Conservation (phyloP, 495 filamentous ascomycete species). For the Penicillium alfredii region DNA sequence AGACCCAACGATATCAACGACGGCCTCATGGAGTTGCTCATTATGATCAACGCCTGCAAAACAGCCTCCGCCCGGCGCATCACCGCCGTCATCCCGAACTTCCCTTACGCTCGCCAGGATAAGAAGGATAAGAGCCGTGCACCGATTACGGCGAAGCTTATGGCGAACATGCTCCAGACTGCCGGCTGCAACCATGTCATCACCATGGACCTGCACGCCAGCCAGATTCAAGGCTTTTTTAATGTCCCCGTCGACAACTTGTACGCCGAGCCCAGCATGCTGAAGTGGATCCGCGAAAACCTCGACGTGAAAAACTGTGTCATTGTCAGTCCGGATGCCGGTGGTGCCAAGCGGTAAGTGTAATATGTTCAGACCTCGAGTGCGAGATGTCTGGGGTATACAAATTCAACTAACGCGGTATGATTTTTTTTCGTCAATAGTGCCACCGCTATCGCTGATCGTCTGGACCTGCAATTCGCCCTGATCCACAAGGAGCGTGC, state of each 20-base stretch:
- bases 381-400: too few species aligned
- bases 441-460: conserved; percentile 93
- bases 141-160: conserved; percentile 78
- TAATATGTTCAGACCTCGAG: too few species aligned
- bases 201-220: conserved; percentile 72
- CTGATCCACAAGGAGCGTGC: conserved; percentile 98
- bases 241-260: conserved; percentile 97
- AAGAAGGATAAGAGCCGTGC: conserved; percentile 97
- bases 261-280: conserved; percentile 89
- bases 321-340: conserved; percentile 94
- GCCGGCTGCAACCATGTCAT: conserved; percentile 85
- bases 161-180: conserved; percentile 97
- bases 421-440: conserved; percentile 24
- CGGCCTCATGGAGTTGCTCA: conserved; percentile 95
- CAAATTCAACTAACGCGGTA: conserved; percentile 9
- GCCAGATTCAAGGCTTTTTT: conserved; percentile 81
- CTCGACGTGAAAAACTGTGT: conserved; percentile 77
- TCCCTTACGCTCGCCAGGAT: conserved; percentile 97
- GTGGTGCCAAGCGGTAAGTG: conserved; percentile 85
- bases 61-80: conserved; percentile 92
- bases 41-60: conserved; percentile 98
- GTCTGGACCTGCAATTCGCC: conserved; percentile 91
- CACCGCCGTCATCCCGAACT: conserved; percentile 91
- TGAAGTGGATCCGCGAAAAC: conserved; percentile 87
- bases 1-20: conserved; percentile 97